phyloP scores from a whole-genome alignment of 2,329 filamentous ascomycete species.

The Rhinocladiella mackenziei region DNA sequence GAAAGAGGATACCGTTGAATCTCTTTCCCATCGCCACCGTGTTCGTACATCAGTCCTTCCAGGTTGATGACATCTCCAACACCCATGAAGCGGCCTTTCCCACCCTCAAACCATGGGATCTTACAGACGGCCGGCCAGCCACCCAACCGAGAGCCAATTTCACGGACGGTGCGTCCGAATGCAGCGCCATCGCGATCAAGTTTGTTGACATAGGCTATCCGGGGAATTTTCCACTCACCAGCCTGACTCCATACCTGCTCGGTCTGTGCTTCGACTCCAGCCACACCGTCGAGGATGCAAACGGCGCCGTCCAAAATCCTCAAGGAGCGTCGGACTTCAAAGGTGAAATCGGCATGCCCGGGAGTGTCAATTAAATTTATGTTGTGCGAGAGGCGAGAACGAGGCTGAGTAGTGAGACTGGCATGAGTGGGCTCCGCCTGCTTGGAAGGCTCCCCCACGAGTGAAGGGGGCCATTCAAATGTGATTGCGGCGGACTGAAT shows the following conservation, averaged over 20 bases:
- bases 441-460: slow-evolving; percentile 31
- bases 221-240: slow-evolving; percentile 76
- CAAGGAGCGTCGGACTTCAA: slow-evolving; percentile 88
- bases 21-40: slow-evolving; percentile 61
- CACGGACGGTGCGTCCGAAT: slow-evolving; percentile 79
- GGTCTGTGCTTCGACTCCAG: slow-evolving; percentile 93
- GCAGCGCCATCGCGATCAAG: slow-evolving; percentile 75
- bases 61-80: slow-evolving; percentile 78
- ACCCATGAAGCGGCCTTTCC: slow-evolving; percentile 71
- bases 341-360: slow-evolving; percentile 94
- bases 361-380: slow-evolving; percentile 95
- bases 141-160: slow-evolving; percentile 73
- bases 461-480: slow-evolving; percentile 76
- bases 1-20: slow-evolving; percentile 55
- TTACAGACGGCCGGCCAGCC: slow-evolving; percentile 90
- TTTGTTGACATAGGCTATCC: slow-evolving; percentile 79
- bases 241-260: slow-evolving; percentile 95
- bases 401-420: slow-evolving; percentile 36
- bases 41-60: slow-evolving; percentile 69
- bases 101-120: slow-evolving; percentile 83
- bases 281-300: slow-evolving; percentile 89
- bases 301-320: slow-evolving; percentile 84
- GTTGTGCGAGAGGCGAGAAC: slow-evolving; percentile 58
- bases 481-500: slow-evolving; percentile 97
- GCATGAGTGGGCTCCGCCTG: slow-evolving; percentile 4